Evolutionary conservation across 225 moss, liverwort and hornwort species (phyloP).

Genomic region (Ulota crispa): DNA sequence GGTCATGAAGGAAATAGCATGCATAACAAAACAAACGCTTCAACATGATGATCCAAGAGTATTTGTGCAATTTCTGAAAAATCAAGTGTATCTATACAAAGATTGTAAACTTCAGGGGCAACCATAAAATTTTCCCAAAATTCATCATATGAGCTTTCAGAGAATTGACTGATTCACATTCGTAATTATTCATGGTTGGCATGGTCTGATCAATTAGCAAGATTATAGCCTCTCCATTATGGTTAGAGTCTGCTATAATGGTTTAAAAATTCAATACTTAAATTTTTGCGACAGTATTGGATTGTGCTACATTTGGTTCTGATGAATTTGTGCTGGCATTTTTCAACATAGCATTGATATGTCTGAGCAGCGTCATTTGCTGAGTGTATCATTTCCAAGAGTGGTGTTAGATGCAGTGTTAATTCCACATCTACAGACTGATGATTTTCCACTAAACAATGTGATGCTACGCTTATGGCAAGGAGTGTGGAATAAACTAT

Average conservation of each 20-base stretch:
- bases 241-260: not conserved
- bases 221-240: not conserved
- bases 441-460: not conserved
- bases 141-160: no score
- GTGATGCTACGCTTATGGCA: slow-evolving; percentile 1
- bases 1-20: no score
- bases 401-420: not conserved
- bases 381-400: slow-evolving; percentile 5
- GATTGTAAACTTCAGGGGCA: no score
- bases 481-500: slow-evolving; percentile 22
- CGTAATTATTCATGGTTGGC: no score
- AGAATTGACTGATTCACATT: no score
- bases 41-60: no score
- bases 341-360: not conserved
- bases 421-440: not conserved
- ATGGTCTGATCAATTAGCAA: no score
- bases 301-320: not conserved
- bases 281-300: not conserved
- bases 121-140: no score
- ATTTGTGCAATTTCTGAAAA: no score
- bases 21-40: no score
- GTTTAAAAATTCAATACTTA: not conserved
- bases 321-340: not conserved
- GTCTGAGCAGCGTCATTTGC: not conserved
- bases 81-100: no score